A percentile compares a stretch with the other conserved stretches of the same genome.
These are phyloP conservation scores for Boletellus ananas DNA, from an alignment of 768 basidiomycete species.

Conservation along the genomic window DNA sequence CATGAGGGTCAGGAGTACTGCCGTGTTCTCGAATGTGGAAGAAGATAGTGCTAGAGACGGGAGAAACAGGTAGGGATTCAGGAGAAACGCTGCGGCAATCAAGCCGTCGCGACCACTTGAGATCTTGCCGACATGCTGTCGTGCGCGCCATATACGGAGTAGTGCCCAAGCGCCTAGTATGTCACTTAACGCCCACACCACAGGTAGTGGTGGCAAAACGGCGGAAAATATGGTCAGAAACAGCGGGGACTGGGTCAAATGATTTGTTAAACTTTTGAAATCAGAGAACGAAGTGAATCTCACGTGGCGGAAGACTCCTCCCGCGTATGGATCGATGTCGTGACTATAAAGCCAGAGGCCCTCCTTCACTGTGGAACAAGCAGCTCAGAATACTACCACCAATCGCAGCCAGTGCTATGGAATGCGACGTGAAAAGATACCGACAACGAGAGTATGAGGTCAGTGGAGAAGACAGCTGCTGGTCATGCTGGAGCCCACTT, in stretches of 20 bases:
- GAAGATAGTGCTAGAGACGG: slow-evolving; percentile 81
- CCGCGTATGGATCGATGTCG: slow-evolving; percentile 84
- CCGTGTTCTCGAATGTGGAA: slow-evolving; percentile 74
- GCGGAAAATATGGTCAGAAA: slow-evolving; percentile 73
- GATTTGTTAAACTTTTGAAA: neutral
- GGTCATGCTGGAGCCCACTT: slow-evolving; percentile 55
- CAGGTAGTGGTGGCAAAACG: slow-evolving; percentile 53
- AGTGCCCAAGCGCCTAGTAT: slow-evolving; percentile 65
- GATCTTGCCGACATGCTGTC: slow-evolving; percentile 44
- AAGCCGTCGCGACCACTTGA: slow-evolving; percentile 51
- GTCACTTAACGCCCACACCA: slow-evolving; percentile 73
- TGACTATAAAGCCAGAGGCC: slow-evolving; percentile 78
- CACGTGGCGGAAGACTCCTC: slow-evolving; percentile 84
- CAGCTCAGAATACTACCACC: slow-evolving; percentile 7
- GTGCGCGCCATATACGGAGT: slow-evolving; percentile 60
- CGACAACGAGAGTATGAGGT: slow-evolving; percentile 75
- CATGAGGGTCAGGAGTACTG: slow-evolving; percentile 62
- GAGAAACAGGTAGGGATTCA: slow-evolving; percentile 86
- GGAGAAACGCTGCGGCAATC: slow-evolving; percentile 65
- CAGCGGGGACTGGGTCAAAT: slow-evolving; percentile 64
- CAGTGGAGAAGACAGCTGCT: slow-evolving; percentile 76
- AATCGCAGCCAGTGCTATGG: neutral
- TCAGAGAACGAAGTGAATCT: slow-evolving; percentile 23
- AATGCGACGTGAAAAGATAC: slow-evolving; percentile 24
- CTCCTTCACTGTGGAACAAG: slow-evolving; percentile 65